phyloP scores from a whole-genome alignment of 2,329 filamentous ascomycete species.

The Diaporthe ilicicola region DNA sequence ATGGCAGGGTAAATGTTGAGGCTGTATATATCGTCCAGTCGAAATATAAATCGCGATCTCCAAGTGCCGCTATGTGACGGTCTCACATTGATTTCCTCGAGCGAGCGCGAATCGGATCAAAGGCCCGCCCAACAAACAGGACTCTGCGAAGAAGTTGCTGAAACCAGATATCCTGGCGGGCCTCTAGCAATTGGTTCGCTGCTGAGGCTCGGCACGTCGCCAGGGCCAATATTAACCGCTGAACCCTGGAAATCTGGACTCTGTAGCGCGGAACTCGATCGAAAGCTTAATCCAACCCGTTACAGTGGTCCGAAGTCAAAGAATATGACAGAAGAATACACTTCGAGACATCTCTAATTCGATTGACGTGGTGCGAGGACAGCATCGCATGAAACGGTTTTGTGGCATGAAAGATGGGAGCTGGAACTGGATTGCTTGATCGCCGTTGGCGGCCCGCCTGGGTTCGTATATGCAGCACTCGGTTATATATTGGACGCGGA shows the following conservation, averaged over 20 bases:
- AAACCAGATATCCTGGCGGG: conserved; percentile 10
- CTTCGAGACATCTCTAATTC: background rate
- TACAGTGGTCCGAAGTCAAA: conserved; percentile 13
- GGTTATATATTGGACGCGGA: background rate
- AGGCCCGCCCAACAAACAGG: background rate
- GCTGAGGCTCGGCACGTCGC: background rate
- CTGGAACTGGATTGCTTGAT: conserved; percentile 3
- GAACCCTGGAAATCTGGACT: conserved; percentile 2
- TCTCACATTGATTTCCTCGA: background rate
- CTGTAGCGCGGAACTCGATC: conserved; percentile 20
- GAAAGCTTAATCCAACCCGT: conserved; percentile 24
- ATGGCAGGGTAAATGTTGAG: background rate
- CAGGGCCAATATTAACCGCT: conserved; percentile 1
- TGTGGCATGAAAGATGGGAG: conserved; percentile 3
- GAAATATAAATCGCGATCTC: background rate
- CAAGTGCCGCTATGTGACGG: conserved; percentile 3
- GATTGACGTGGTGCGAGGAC: background rate
- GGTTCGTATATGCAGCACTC: background rate
- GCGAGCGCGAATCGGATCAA: conserved; percentile 17
- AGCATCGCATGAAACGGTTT: conserved; percentile 14
- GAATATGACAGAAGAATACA: background rate
- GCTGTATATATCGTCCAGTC: background rate
- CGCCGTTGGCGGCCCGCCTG: background rate
- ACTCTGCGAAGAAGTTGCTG: conserved; percentile 9
- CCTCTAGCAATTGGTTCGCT: background rate